Evolutionary conservation across 352 stramenopile genomes (phyloP).

Genomic region (Thalassiosira mediterranea): DNA sequence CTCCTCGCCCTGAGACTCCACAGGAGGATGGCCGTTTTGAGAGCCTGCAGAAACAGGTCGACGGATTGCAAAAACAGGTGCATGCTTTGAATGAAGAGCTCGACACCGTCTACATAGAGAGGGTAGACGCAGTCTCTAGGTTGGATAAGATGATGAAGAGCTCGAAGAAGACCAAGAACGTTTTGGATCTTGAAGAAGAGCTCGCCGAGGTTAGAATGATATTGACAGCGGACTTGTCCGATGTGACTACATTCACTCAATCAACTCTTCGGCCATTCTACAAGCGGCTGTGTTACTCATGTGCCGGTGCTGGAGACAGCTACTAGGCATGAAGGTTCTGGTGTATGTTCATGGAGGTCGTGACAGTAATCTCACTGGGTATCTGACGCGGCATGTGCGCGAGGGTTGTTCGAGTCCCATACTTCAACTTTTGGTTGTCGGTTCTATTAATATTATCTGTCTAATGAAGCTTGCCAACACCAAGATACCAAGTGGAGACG

Average conservation of each 20-base stretch:
- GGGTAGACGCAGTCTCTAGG: slow-evolving; percentile 10
- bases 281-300: not conserved
- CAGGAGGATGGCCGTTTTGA: slow-evolving; percentile 14
- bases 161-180: slow-evolving; percentile 13
- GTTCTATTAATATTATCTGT: no score
- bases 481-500: no score
- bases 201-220: slow-evolving; percentile 20
- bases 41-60: slow-evolving; percentile 20
- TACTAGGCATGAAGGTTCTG: no score
- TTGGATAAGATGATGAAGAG: slow-evolving; percentile 19
- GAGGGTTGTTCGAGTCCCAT: no score
- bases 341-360: no score
- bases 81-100: slow-evolving; percentile 21
- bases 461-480: no score
- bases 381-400: no score
- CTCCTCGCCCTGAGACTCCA: not conserved
- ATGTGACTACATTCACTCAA: slow-evolving; percentile 14
- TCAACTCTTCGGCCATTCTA: not conserved
- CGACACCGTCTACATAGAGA: slow-evolving; percentile 16
- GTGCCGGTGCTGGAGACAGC: no score
- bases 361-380: no score
- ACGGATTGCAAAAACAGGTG: slow-evolving; percentile 2
- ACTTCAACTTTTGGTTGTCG: no score
- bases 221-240: slow-evolving; percentile 8
- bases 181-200: slow-evolving; percentile 5